A percentile compares a stretch with the other conserved stretches of the same genome.
Conservation (phyloP, 2,329 filamentous ascomycete genomes). For the Immersiporthe knoxdaviesiana region DNA sequence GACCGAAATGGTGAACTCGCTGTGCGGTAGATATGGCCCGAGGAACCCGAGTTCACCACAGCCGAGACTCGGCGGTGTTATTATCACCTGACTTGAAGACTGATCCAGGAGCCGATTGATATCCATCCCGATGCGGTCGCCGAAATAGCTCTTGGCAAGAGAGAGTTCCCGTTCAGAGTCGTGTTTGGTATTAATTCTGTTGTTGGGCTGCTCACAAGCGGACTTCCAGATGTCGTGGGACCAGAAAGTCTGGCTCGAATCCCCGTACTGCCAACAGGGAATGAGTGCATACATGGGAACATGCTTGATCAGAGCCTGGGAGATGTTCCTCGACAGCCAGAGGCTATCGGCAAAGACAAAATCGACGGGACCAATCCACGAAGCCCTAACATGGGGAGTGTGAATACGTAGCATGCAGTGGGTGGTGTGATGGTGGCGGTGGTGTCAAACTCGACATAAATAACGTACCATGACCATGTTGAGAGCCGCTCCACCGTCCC, state of each 20-base stretch:
- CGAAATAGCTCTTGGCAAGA: background rate
- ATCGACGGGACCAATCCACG: background rate
- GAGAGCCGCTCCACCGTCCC: background rate
- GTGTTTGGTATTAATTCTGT: background rate
- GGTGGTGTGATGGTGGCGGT: background rate
- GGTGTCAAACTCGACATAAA: too few relatives aligned
- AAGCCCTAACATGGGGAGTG: background rate
- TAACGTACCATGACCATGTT: background rate
- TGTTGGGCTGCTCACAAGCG: background rate
- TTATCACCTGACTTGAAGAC: background rate
- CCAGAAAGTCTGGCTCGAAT: background rate
- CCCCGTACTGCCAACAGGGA: background rate
- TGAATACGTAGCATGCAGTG: background rate
- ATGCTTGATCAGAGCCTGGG: background rate
- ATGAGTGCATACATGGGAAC: background rate
- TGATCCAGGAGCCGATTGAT: background rate
- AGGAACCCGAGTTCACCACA: background rate
- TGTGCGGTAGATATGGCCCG: background rate
- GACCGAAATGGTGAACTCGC: background rate
- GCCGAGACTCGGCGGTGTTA: background rate
- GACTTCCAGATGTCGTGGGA: background rate
- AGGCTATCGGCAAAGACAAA: background rate
- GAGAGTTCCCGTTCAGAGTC: background rate
- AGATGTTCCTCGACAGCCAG: background rate
- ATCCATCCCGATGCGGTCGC: background rate